A percentile compares a stretch with the other conserved stretches of the same genome.
These are phyloP conservation scores for Fusarium anthophilum DNA, from an alignment of 2,329 filamentous ascomycete genomes.

Conservation along the genomic window DNA sequence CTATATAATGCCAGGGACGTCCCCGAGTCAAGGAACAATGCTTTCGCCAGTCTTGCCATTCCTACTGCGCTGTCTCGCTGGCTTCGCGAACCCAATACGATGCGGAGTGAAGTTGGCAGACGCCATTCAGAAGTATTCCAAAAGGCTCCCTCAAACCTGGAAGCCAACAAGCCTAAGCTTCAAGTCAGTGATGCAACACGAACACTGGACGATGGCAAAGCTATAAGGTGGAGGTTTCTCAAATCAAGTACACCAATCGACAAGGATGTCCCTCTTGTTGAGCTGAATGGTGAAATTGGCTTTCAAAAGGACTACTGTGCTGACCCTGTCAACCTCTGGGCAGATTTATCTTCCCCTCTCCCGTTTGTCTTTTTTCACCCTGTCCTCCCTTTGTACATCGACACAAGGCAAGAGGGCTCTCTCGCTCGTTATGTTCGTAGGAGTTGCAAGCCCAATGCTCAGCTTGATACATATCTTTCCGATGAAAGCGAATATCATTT, in stretches of 20 bases:
- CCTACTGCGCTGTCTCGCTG: slow-evolving; percentile 80
- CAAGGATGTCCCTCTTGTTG: slow-evolving; percentile 67
- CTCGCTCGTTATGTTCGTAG: slow-evolving; percentile 87
- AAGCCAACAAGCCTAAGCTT: slow-evolving; percentile 55
- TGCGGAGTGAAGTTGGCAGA: slow-evolving; percentile 74
- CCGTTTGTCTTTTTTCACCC: slow-evolving; percentile 91
- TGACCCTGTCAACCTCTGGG: slow-evolving; percentile 73
- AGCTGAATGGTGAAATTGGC: slow-evolving; percentile 82
- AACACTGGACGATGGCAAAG: slow-evolving; percentile 46
- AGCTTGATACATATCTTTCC: slow-evolving; percentile 85
- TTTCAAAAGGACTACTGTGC: slow-evolving; percentile 78
- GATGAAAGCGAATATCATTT: slow-evolving; percentile 85
- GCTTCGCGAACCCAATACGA: slow-evolving; percentile 77
- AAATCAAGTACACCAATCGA: slow-evolving; percentile 61
- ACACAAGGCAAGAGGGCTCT: slow-evolving; percentile 88
- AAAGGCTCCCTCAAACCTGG: slow-evolving; percentile 54
- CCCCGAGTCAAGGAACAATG: slow-evolving; percentile 74
- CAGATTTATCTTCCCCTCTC: slow-evolving; percentile 69
- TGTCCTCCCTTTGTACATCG: slow-evolving; percentile 88
- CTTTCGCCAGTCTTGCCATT: slow-evolving; percentile 79
- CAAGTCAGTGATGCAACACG: slow-evolving; percentile 60
- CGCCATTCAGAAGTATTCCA: slow-evolving; percentile 75
- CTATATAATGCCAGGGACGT: slow-evolving; percentile 73
- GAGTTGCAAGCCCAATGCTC: slow-evolving; percentile 91
- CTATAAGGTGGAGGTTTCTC: slow-evolving; percentile 76